These are phyloP conservation scores for Cutaneotrichosporon sp. DNA, from an alignment of 1,284 basidiomycete genomes.

Conservation along the genomic window DNA sequence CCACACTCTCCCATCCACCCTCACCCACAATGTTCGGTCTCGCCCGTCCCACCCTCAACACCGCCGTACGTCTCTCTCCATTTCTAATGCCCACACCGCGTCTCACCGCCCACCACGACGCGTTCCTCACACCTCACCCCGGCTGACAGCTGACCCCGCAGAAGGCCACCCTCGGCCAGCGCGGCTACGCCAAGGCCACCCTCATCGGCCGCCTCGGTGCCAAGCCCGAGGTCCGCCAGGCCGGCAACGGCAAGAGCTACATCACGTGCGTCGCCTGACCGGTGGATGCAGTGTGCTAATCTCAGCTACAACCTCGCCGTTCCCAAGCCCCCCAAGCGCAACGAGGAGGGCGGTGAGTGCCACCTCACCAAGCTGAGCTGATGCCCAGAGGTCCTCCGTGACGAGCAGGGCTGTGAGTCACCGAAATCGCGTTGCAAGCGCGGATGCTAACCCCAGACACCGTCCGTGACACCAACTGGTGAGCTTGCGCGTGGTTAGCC, in stretches of 20 bases:
- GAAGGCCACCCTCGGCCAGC: slow-evolving; percentile 20
- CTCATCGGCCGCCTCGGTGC: slow-evolving; percentile 46
- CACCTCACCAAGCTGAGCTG: not conserved
- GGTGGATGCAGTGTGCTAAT: not conserved
- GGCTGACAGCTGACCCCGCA: slow-evolving; percentile 10
- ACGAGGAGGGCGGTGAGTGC: slow-evolving; percentile 40
- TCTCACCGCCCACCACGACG: not conserved
- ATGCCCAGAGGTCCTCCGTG: slow-evolving; percentile 26
- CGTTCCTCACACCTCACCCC: too few relatives aligned
- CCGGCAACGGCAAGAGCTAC: slow-evolving; percentile 34
- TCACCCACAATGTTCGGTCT: slow-evolving; percentile 19
- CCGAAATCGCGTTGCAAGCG: not conserved
- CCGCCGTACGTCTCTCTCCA: slow-evolving; percentile 16
- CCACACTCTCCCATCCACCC: slow-evolving; percentile 14
- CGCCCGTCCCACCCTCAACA: slow-evolving; percentile 25
- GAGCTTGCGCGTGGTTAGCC: not conserved
- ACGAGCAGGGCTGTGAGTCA: slow-evolving; percentile 35
- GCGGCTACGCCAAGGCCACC: slow-evolving; percentile 38
- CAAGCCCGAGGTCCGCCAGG: slow-evolving; percentile 35
- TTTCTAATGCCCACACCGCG: not conserved
- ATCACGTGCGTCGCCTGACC: slow-evolving; percentile 27
- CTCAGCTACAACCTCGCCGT: slow-evolving; percentile 39
- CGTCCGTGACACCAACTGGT: slow-evolving; percentile 32
- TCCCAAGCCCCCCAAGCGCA: slow-evolving; percentile 36
- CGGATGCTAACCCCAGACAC: slow-evolving; percentile 20